These are phyloP conservation scores for Monilinia aucupariae DNA, from an alignment of 2,329 filamentous ascomycete species.

Conservation along the genomic window DNA sequence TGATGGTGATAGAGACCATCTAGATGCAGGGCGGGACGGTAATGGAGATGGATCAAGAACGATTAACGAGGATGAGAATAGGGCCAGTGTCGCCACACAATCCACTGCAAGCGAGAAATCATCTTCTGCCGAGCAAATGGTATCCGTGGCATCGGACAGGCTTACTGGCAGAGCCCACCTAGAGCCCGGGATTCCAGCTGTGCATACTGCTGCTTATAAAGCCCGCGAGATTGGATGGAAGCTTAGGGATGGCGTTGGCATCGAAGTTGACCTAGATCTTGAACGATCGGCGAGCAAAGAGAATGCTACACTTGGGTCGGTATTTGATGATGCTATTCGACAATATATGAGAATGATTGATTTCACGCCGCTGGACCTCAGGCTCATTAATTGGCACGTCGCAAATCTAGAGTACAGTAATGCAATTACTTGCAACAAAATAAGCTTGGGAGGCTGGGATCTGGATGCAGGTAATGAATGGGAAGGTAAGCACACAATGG, in stretches of 20 bases:
- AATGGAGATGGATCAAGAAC: slow-evolving; percentile 63
- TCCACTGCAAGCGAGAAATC: slow-evolving; percentile 39
- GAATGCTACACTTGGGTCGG: slow-evolving; percentile 75
- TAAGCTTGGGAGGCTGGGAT: slow-evolving; percentile 91
- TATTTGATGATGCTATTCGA: slow-evolving; percentile 83
- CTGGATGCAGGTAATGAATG: slow-evolving; percentile 98
- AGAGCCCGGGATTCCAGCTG: slow-evolving; percentile 62
- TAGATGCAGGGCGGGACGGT: slow-evolving; percentile 78
- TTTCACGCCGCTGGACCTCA: slow-evolving; percentile 77
- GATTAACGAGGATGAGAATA: slow-evolving; percentile 68
- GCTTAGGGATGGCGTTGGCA: slow-evolving; percentile 57
- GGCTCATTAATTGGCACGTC: slow-evolving; percentile 95
- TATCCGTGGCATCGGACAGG: slow-evolving; percentile 61
- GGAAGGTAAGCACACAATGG: slow-evolving; percentile 88
- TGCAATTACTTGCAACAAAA: slow-evolving; percentile 76
- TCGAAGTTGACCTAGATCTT: slow-evolving; percentile 65
- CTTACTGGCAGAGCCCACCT: slow-evolving; percentile 69
- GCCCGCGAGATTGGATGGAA: slow-evolving; percentile 79
- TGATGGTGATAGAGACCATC: slow-evolving; percentile 74
- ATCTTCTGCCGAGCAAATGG: slow-evolving; percentile 42
- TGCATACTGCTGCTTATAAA: slow-evolving; percentile 69
- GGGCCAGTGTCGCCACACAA: slow-evolving; percentile 49
- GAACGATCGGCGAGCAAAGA: slow-evolving; percentile 54
- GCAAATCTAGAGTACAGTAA: slow-evolving; percentile 98
- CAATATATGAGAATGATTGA: slow-evolving; percentile 83